Evolutionary conservation across 371 early-diverging fungal genomes (phyloP), one percentile per base, ranked within the genome.

Genomic region (Homolaphlyctis polyrhiza): DNA sequence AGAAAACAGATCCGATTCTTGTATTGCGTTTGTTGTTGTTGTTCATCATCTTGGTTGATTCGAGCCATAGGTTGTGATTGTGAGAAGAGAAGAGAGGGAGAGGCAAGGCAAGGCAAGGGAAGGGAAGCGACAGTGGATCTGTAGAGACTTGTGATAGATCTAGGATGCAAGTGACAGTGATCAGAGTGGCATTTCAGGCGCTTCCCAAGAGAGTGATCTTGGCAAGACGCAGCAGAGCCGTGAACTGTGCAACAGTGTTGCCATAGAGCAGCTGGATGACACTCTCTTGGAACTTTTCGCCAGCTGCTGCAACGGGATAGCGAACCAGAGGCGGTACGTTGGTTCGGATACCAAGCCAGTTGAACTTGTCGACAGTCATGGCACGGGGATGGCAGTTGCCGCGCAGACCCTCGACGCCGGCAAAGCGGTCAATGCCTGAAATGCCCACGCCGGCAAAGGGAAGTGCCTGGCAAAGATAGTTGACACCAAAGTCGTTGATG

Each of bases 371-470:
- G 8, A 8, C 28, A 25, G 60, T 60, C 47, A 45, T 48, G 30
- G 60, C 43, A 8, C 60, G 60, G 23, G 23, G 8, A 47, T 60
- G 14, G 47, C 60, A 60, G 27, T 60, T 25, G 45, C 60, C 60
- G 16, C 60, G 60, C 28, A 60, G 60, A 28, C 60, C 60, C 29
- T 60, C 60, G 30, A 45, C 43, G 23, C 60, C 60, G 5, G 58
- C 2, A 21, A 62, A 62, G 35, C 91, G 84, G 28, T 91, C 92
- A 71, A 90, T 88, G 3, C 92, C 92, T 59, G 86, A 86, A 48
- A 81, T 84, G 29, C 89, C 89, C 11, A 91, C 87, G 61, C 92
- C 92, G 36, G 91, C 92, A 75, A 92, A 92, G 14, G 92, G 92
- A 60, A 92, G 71, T 21, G 52, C 47, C 48, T 48, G 48, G 47